Evolutionary conservation across 768 basidiomycete genomes (phyloP), one percentile per base, ranked within the genome.

Genomic region (Boletus vermiculosoides): DNA sequence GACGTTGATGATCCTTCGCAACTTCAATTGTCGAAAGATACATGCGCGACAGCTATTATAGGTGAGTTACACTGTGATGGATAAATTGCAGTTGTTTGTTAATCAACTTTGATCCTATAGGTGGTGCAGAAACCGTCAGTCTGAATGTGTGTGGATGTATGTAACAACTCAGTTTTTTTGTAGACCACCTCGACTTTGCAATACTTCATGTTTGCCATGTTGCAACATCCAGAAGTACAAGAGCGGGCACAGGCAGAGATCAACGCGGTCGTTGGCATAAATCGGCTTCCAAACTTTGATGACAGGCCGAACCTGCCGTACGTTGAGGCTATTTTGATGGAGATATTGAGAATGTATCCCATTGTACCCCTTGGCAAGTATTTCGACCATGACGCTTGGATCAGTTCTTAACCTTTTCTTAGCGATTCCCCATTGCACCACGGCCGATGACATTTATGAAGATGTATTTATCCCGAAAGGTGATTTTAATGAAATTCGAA

Each of bases 141-240:
- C 5, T 20, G 4, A 23, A 20, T 23, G 2, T 4, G 1, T 45
- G 2, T 28, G n/a, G 13, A 20, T 33, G 30, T 6, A 10, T 54
- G 11, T 54, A 16, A 45, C 7, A 33, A 16, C 31, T 58, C 31
- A 47, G 3, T 34, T 15, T 55, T n/a, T 48, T 50, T 11, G 18
- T 28, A 63, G 60, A 52, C 55, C 3, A n/a, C 47, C 1, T 41
- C 68, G 1, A 58, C 54, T 13, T 34, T 62, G 44, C 55, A 55
- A 23, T 53, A 44, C 2, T 74, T 77, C 53, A 58, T 74, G 55
- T 59, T 74, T n/a, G 68, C 66, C 13, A 76, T 75, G 69, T 30
- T 68, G 9, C 54, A 57, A 8, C 41, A 72, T 50, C 74, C 74
- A 1, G 68, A 69, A 10, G 64, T 70, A n/a, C 73, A 75, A 45